phyloP scores from a whole-genome alignment of 2,329 filamentous ascomycete genomes.

The Pochonia chlamydosporia region DNA sequence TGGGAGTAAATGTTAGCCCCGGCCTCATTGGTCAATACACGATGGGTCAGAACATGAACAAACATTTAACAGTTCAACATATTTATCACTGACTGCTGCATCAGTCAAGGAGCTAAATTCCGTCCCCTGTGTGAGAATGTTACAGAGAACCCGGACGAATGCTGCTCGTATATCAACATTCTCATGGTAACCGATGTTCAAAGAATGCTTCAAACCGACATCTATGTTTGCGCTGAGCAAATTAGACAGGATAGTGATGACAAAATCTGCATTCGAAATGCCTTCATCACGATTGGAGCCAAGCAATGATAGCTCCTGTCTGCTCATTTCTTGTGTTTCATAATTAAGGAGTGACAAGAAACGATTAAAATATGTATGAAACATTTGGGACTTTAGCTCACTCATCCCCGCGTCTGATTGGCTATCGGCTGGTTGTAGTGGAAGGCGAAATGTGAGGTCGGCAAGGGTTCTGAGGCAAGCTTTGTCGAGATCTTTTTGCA shows the following conservation, averaged over 20 bases:
- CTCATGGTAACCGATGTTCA: slow-evolving; percentile 66
- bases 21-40: neutral
- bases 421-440: slow-evolving; percentile 59
- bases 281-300: slow-evolving; percentile 44
- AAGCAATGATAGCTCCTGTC: slow-evolving; percentile 22
- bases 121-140: slow-evolving; percentile 65
- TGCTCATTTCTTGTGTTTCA: slow-evolving; percentile 39
- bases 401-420: slow-evolving; percentile 61
- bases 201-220: slow-evolving; percentile 63
- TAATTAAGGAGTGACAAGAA: slow-evolving; percentile 61
- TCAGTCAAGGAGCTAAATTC: slow-evolving; percentile 66
- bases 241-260: slow-evolving; percentile 63
- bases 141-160: slow-evolving; percentile 64
- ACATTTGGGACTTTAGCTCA: slow-evolving; percentile 65
- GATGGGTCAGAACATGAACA: neutral
- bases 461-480: slow-evolving; percentile 61
- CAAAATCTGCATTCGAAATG: slow-evolving; percentile 52
- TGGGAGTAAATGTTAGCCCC: neutral
- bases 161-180: slow-evolving; percentile 64
- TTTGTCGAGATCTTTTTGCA: slow-evolving; percentile 61
- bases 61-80: slow-evolving; percentile 56
- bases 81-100: slow-evolving; percentile 61
- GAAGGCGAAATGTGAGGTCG: slow-evolving; percentile 59
- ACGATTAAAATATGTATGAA: slow-evolving; percentile 65
- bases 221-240: slow-evolving; percentile 66